Base-by-base conservation (phyloP, 2,329 filamentous ascomycete species). In the Fusarium camptoceras region DNA sequence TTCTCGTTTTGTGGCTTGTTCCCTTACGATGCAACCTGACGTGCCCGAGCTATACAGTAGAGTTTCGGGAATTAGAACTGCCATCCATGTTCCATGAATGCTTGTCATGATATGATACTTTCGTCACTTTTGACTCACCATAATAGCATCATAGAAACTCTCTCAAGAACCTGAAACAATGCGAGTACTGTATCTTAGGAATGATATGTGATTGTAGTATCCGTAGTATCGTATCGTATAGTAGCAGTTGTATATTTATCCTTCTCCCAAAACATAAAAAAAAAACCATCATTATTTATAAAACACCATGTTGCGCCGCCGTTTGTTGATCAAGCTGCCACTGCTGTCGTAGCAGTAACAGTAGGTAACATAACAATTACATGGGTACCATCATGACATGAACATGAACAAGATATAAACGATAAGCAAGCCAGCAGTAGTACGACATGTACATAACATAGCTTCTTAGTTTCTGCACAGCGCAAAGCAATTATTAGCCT, bases 401-500 rank as follows among this genome's bases (percentile, higher is more conserved):
- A 48, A 49, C n/a, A 64, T 15, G 30, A 62, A 20, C 34, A 25
- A 27, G 14, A 37, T 27, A 51, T 39, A 22, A 55, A 20, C 34
- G 39, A 48, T 27, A 62, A 55, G 34, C 14, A 31, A 16, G 14
- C 41, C 57, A 39, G 42, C 28, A 20, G 27, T 16, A 46, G 51
- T 12, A 46, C n/a, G 25, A 7, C 24, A 24, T 18, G 25, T 28
- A 47, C 44, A 28, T 37, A n/a, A 11, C 42, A 25, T 44, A 46
- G 44, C 14, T 46, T 49, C 43, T 68, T 71, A 70, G 68, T 70
- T 70, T 71, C 68, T 70, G 50, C 60, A 57, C 56, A 73, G 48
- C 39, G 48, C 48, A 66, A 66, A 66, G 58, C 49, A 46, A 55
- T 73, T 73, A 55, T 73, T 73, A 75, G 74, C 73, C 72, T 74